Base-by-base conservation (phyloP, 1,284 basidiomycete species). In the Sparassis latifolia region DNA sequence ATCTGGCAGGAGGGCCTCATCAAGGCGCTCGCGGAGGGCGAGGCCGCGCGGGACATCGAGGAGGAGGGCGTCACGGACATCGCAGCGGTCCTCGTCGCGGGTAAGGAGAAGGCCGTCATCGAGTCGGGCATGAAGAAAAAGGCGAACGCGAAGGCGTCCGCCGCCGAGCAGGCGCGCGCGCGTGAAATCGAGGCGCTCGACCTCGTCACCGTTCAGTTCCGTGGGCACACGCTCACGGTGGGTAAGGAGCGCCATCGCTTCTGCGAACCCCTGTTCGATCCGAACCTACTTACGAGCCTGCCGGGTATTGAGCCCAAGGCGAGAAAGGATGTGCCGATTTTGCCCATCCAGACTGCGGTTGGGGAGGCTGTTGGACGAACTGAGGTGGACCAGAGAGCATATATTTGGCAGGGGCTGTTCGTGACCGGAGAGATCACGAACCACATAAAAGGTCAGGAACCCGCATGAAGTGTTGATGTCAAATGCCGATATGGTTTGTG, bases 221-320 rank as follows among this genome's bases (percentile, higher is more conserved):
- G 76, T 4, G 85, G 77, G 4, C 78, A 83, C 61, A 79, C 84
- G 45, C 68, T 97, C 54, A 86, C 83, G 1, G 62, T 97, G 33
- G 94, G 93, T 4, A 86, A 89, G 59, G 89, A 94, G 59, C 77
- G 93, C 44, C 92, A 97, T 73, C 78, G 90, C 40, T 86, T 95
- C 65, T 92, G 89, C 63, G 94, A 97, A 63, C 92, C 93, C 6
- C 73, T 97, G 33, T 91, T 94, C 57, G 84, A 93, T 53, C 86
- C 89, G 2, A 68, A 63, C 2, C 58, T 87, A 39, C 66, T 86
- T 51, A 64, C 66, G 2, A 56, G 61, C n/a, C 48, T 72, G 9
- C 60, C 61, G n/a, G 55, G 59, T 20, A 37, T 58, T 32, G 54
- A 44, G 47, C 47, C 49, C 42, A 61, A 52, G 45, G 55, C 51